These are phyloP conservation scores for Acanthamoeba polyphaga DNA, from an alignment of 208 protist genomes.

Conservation along the genomic window DNA sequence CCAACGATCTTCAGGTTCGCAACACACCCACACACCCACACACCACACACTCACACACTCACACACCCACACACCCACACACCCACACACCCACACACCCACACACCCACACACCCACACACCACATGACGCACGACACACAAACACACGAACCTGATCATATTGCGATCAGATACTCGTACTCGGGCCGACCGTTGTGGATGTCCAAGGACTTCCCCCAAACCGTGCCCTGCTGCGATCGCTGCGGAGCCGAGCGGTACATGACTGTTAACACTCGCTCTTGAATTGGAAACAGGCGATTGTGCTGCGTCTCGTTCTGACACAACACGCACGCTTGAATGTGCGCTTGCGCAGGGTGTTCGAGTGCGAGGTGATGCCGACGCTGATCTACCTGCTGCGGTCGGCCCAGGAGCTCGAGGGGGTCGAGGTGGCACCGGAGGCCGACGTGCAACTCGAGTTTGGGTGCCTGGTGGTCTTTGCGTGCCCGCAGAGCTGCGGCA, in stretches of 20 bases:
- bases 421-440: not conserved
- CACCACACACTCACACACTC: too few species aligned
- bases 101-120: too few species aligned
- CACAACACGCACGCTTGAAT: not conserved
- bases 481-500: not conserved
- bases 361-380: conserved; percentile 40
- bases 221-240: not conserved
- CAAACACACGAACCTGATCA: too few species aligned
- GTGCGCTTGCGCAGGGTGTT: not conserved
- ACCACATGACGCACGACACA: too few species aligned
- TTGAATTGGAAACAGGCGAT: not conserved
- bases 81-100: too few species aligned
- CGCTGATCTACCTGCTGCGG: conserved; percentile 22
- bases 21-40: too few species aligned
- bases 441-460: conserved; percentile 16
- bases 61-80: too few species aligned
- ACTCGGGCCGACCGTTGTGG: not conserved
- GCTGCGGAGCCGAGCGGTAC: conserved; percentile 20
- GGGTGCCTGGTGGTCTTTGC: not conserved
- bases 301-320: not conserved
- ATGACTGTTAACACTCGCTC: not conserved
- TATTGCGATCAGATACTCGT: not conserved
- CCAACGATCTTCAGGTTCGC: too few species aligned
- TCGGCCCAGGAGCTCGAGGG: not conserved
- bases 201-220: conserved; percentile 23